These are phyloP conservation scores for Pythium aristosporum DNA, from an alignment of 352 stramenopile species.

Conservation along the genomic window DNA sequence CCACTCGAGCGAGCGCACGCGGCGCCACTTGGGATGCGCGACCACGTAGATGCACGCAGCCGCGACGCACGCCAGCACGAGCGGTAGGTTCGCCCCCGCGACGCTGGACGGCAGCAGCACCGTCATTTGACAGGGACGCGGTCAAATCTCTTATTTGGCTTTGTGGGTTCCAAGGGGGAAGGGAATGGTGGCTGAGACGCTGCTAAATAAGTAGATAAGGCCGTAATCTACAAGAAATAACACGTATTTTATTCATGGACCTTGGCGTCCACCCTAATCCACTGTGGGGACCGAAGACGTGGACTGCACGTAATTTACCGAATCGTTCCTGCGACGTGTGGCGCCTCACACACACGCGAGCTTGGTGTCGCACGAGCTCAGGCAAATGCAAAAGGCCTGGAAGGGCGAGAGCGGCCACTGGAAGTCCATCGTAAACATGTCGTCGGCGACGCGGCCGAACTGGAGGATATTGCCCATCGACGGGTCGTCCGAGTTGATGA, in stretches of 20 bases:
- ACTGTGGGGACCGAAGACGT: background rate
- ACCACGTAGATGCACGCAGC: slow-evolving; percentile 33
- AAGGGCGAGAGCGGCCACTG: slow-evolving; percentile 87
- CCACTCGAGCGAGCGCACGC: slow-evolving; percentile 27
- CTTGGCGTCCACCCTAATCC: background rate
- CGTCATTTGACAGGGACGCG: slow-evolving; percentile 41
- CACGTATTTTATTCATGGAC: slow-evolving; percentile 26
- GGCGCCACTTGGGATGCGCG: slow-evolving; percentile 46
- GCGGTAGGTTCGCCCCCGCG: slow-evolving; percentile 67
- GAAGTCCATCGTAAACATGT: slow-evolving; percentile 92
- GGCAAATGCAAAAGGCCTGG: slow-evolving; percentile 87
- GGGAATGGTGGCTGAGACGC: background rate
- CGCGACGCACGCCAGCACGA: slow-evolving; percentile 35
- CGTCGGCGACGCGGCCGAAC: slow-evolving; percentile 87
- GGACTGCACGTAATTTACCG: slow-evolving; percentile 19
- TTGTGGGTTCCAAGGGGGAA: background rate
- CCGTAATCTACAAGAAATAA: slow-evolving; percentile 9
- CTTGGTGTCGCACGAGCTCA: slow-evolving; percentile 89
- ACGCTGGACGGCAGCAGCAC: slow-evolving; percentile 68
- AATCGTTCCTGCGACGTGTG: slow-evolving; percentile 19
- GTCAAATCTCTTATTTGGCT: background rate
- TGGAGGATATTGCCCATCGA: slow-evolving; percentile 87
- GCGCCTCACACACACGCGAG: slow-evolving; percentile 59
- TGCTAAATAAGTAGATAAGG: slow-evolving; percentile 11
- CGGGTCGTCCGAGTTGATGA: slow-evolving; percentile 81